Evolutionary conservation across 2,329 filamentous ascomycete species (phyloP), one percentile per base, ranked within the genome.

Genomic region (Hypoxylon sp.): DNA sequence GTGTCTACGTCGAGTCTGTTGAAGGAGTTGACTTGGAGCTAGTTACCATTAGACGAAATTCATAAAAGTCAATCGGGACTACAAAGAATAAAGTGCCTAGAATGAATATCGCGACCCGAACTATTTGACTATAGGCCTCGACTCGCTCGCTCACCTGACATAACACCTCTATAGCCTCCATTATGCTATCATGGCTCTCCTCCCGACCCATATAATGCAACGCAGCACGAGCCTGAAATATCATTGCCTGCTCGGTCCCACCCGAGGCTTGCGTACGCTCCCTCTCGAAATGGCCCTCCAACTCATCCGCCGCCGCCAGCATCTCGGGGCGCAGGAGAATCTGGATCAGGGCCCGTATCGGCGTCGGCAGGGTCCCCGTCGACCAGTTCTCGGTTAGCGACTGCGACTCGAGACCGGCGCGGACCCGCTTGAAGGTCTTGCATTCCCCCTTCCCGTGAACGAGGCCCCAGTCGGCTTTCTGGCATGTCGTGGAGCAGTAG

Each of bases 1-100:
- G 85, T 76, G 71, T 90, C 87, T 1, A 79, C 76, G 57, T 90
- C 87, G 26, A 81, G 81, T 57, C 86, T 81, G 72, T 87, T 86
- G 74, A 91, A 91, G 3, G 87, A 83, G 77, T 91, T 91, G 39
- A 87, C 88, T 74, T 88, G 83, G 65, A 90, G 83, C 87, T 90
- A 63, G 50, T 14, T 13, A n/a, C 14, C 17, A 44, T 70, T 53
- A 70, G 64, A 55, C 9, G 14, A 31, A 9, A 31, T 31, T 9
- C 29, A 31, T 31, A 9, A 2, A 31, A 31, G 29, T 31, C 29
- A 6, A 29, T 5, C 8, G 5, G 5, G 26, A 6, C 3, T 29
- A 29, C 26, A 3, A 29, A 29, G 2, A 31, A 31, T 22, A 31
- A 31, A 9, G 29, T 8, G 29, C 29, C 6, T 31, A 31, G 1